Evolutionary conservation across 306 rosid species (phyloP).

Genomic region (Inga laurina): DNA sequence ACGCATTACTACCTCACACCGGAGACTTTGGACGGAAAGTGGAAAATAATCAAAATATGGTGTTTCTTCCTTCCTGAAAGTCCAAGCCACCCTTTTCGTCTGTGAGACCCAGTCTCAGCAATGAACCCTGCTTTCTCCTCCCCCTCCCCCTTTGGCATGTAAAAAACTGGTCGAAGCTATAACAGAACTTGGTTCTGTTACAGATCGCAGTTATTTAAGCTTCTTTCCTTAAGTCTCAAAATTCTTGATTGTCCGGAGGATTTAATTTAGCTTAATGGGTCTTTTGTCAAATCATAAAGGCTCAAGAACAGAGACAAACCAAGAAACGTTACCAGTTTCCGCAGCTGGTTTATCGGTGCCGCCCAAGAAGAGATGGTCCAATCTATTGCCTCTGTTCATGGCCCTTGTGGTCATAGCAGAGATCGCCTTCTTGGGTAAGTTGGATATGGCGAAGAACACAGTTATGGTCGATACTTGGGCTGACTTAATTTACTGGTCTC

Average conservation of each 20-base stretch:
- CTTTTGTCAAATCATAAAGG: conserved; percentile 44
- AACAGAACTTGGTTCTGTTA: not conserved
- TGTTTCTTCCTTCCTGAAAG: not conserved
- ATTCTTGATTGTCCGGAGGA: not conserved
- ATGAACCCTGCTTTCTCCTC: not conserved
- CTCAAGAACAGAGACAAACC: conserved; percentile 46
- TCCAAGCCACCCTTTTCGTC: not conserved
- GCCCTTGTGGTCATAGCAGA: conserved; percentile 55
- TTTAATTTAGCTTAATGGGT: conserved; percentile 38
- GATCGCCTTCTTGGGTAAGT: conserved; percentile 61
- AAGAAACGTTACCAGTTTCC: conserved; percentile 39
- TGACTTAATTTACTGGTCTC: conserved; percentile 51
- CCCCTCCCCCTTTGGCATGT: not conserved
- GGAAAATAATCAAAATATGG: not conserved
- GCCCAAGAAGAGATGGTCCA: conserved; percentile 50
- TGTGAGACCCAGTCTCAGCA: not conserved
- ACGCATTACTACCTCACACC: not conserved
- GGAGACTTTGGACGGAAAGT: not conserved
- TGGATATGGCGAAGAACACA: conserved; percentile 59
- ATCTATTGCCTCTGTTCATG: conserved; percentile 54
- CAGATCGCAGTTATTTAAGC: not conserved
- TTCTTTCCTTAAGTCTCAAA: not conserved
- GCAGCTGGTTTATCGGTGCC: conserved; percentile 16
- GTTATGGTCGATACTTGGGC: conserved; percentile 58
- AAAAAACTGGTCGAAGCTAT: not conserved